Base-by-base conservation (phyloP, 257 asterid species). In the Nicotiana tomentosiformis region DNA sequence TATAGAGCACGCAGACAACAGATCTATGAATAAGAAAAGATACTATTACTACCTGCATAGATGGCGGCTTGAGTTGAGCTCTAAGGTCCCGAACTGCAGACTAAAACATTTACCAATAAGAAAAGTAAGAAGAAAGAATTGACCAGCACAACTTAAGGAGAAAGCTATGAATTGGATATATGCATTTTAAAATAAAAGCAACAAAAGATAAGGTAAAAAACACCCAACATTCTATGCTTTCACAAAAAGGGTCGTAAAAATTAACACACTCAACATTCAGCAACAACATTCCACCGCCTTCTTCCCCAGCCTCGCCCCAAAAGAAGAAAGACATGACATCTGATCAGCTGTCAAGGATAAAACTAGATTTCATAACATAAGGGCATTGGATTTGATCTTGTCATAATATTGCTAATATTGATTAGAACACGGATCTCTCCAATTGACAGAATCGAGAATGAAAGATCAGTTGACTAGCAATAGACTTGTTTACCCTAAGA, bases 61-160 rank as follows among this genome's bases (percentile, higher is more conserved):
- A 96, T 51, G 98, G 97, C 33, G 98, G 99, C 90, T 94, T 96
- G 69, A 94, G 93, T 91, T 96, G 99, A 83, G 93, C 90, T 91
- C 98, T 94, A 89, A 92, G 90, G 82, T 96, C 99, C 77, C 98
- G 94, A 66, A 96, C 94, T 69, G 98, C 95, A 86, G 98, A 90
- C 99, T 96, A 93, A 32, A 66, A 18, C 61, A 49, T 65, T 53
- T 14, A 81, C 23, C 33, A 81, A 39, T 51, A 70, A 56, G 26
- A 78, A 86, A 10, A 67, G 70, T 82, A 20, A 82, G 87, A 57
- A 82, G 32, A 66, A 26, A 55, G 83, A 49, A 32, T 76, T 76
- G 43, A 74, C 23, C 80, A 74, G 62, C 80, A 74, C 62, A 49
- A 7, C 8, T 14, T 49, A 74, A 23, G 33, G 62, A 74, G 80